These are phyloP conservation scores for Mangifera indica DNA, from an alignment of 345 rosid genomes.

Conservation along the genomic window DNA sequence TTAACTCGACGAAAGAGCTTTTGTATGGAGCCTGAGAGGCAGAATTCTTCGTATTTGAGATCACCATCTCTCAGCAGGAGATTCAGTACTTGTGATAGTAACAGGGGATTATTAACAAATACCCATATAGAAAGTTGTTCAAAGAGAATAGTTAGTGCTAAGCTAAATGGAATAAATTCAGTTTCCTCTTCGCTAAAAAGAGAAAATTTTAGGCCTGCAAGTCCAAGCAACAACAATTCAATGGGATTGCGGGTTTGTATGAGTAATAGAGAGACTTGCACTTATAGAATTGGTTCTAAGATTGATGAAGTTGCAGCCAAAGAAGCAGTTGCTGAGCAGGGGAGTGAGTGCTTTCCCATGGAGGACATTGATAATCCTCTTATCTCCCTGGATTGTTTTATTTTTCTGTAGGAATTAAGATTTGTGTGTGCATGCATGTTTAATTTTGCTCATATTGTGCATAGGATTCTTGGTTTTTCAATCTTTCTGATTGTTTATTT, in stretches of 20 bases:
- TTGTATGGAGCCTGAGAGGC: constrained; percentile 44
- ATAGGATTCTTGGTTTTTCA: constrained; percentile 1
- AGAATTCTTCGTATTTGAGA: constrained; percentile 33
- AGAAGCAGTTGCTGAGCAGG: constrained; percentile 35
- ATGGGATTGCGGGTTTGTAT: constrained; percentile 25
- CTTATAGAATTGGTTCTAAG: constrained; percentile 57
- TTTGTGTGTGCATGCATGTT: constrained; percentile 14
- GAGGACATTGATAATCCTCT: constrained; percentile 76
- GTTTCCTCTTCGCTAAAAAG: constrained; percentile 35
- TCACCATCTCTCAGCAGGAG: constrained; percentile 64
- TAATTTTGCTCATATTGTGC: not conserved
- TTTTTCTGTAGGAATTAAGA: constrained; percentile 50
- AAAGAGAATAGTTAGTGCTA: constrained; percentile 29
- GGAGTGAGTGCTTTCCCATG: constrained; percentile 24
- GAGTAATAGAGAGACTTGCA: constrained; percentile 48
- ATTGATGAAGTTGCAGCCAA: constrained; percentile 42
- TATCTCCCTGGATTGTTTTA: constrained; percentile 89
- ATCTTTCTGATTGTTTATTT: not conserved
- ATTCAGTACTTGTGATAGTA: constrained; percentile 39
- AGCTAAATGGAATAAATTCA: constrained; percentile 24
- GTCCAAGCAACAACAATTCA: constrained; percentile 23
- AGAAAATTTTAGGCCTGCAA: constrained; percentile 34
- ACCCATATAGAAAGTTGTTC: constrained; percentile 32
- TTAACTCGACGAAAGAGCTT: constrained; percentile 67
- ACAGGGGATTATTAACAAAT: constrained; percentile 24